These are phyloP conservation scores for Pachysandra terminalis DNA, from an alignment of 164 flowering plant genomes.

Conservation along the genomic window DNA sequence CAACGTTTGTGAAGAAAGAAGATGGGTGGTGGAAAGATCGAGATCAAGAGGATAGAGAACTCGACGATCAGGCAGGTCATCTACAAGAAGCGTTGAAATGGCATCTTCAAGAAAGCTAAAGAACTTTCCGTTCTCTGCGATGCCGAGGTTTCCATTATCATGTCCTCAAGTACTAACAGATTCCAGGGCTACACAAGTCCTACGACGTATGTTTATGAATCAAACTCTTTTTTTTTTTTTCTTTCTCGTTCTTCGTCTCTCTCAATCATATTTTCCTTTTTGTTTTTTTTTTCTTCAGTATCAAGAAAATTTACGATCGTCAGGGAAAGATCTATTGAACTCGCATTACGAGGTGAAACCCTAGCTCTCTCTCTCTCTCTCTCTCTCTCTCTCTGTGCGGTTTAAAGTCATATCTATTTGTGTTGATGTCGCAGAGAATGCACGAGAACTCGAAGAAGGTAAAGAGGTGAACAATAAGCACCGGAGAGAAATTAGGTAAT, in stretches of 20 bases:
- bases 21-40: background rate
- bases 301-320: conserved; percentile 48
- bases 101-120: background rate
- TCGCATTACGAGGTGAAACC: conserved; percentile 68
- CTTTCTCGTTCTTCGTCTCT: no score
- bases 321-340: conserved; percentile 52
- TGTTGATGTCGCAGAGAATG: conserved; percentile 43
- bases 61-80: background rate
- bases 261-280: background rate
- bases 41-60: background rate
- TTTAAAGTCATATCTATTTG: background rate
- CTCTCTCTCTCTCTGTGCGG: no score
- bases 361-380: background rate
- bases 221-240: background rate
- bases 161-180: background rate
- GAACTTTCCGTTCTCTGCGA: background rate
- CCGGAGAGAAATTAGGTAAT: conserved; percentile 58
- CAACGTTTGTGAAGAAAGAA: no score
- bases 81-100: background rate
- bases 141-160: background rate
- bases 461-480: conserved; percentile 49
- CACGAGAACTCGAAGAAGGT: conserved; percentile 41
- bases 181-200: background rate
- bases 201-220: background rate
- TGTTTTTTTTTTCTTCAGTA: conserved; percentile 24